Evolutionary conservation across 768 basidiomycete genomes (phyloP), one percentile per base, ranked within the genome.

Genomic region (Amanita rubescens): DNA sequence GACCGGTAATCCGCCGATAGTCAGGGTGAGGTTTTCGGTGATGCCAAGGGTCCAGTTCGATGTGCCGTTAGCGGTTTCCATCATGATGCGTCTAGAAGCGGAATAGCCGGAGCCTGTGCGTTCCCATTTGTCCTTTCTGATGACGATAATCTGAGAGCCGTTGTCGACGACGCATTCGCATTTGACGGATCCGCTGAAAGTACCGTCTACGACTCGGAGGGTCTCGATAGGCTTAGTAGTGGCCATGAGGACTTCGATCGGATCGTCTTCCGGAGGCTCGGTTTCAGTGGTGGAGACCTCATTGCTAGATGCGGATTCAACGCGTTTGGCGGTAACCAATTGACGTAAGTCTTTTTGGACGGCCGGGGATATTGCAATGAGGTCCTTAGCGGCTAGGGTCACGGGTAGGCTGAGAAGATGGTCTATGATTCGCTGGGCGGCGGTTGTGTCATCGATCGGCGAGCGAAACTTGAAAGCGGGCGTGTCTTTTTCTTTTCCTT

Each of bases 271-370:
- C 4, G 5, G 5, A 14, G 56, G 37, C 12, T 58, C 38, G 32
- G 57, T 51, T 34, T 54, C 57, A 12, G 32, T 57, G 1, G 27
- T 3, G n/a, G n/a, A n/a, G n/a, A 8, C 5, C 27, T 30, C 27
- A 30, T 30, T 30, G 27, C 5, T 8, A 30, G 8, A 30, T 3
- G 35, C 35, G 35, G 35, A 37, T 12, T 37, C 35, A 4, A 37
- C 35, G 15, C 15, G 35, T 12, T 37, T 37, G 35, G 35, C 15
- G 35, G 35, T 37, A 37, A 37, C 35, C 35, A 37, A 11, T 37
- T 37, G 35, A 5, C 12, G 35, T 37, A 37, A 37, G 5, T 37
- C 35, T 37, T 37, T 37, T 11, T 37, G 35, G 35, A 37, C 12
- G 35, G 35, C 35, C 11, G 12, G 35, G 10, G 35, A 37, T 37